Base-by-base conservation (phyloP, 2,329 filamentous ascomycete genomes). In the Hansfordia pulvinata region DNA sequence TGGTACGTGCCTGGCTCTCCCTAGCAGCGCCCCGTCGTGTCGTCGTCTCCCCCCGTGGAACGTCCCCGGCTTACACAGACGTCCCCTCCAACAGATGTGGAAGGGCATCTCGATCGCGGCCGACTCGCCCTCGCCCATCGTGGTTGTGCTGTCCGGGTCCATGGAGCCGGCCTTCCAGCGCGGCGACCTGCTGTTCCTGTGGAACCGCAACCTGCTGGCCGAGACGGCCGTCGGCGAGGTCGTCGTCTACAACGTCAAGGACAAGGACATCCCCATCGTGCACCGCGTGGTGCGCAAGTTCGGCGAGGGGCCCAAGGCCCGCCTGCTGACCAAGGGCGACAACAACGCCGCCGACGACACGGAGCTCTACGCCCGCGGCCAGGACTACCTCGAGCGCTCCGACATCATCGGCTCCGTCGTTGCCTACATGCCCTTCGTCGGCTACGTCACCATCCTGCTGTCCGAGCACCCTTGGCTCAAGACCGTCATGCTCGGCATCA, bases 401-500 rank as follows among this genome's bases (percentile, higher is more conserved):
- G 88, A 96, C 47, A 86, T 98, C 30, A 83, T 98, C 30, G 90
- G 90, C 23, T 93, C 81, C 40, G 90, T 96, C 6, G 63, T 90
- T 8, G 90, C 71, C 19, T 98, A 92, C 50, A 76, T 96, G 30
- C 90, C 90, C 0, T 92, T 90, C 44, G 85, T 96, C 10, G 90
- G 90, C 38, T 96, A 96, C 47, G 86, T 96, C 23, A 98, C 90
- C 2, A 98, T 98, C 41, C 62, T 96, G 53, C 62, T 98, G 35
- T 90, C 82, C 35, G 90, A 98, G 52, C 77, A 98, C 49, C 90
- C 90, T 5, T 96, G 88, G 88, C 53, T 96, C 42, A 98, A 98
- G 69, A 92, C 83, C 22, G 88, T 76, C 15, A 82, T 96, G 76
- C 54, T 98, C 44, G 88, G 83, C 2, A 68, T 94, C 26, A 98